phyloP scores from a whole-genome alignment of 208 protist genomes.

The Entamoeba invadens region DNA sequence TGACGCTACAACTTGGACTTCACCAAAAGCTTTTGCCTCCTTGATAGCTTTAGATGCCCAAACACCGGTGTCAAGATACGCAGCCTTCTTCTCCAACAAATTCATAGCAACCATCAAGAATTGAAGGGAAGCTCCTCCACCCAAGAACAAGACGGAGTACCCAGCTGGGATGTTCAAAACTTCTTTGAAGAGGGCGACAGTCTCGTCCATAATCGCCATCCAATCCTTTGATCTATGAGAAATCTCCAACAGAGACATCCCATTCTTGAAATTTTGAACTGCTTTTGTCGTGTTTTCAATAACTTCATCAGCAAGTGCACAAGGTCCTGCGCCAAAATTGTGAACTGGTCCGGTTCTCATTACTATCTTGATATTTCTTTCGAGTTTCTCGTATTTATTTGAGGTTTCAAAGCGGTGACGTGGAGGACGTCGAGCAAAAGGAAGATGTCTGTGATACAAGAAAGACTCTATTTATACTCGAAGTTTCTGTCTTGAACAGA shows the following conservation, averaged over 20 bases:
- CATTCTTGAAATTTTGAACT: constrained; percentile 39
- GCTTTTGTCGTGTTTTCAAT: constrained; percentile 43
- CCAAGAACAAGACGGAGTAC: constrained; percentile 54
- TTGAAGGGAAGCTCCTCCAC: constrained; percentile 49
- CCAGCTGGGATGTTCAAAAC: constrained; percentile 39
- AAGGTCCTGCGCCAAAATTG: constrained; percentile 59
- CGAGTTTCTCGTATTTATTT: too few relatives aligned
- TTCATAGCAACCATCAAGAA: constrained; percentile 58
- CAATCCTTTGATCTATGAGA: constrained; percentile 5
- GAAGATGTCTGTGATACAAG: too few relatives aligned
- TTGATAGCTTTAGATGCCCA: constrained; percentile 54
- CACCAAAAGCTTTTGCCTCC: constrained; percentile 38
- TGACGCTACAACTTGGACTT: constrained; percentile 42
- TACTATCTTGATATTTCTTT: neutral
- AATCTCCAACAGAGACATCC: constrained; percentile 54
- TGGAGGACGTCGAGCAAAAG: too few relatives aligned
- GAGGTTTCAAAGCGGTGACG: too few relatives aligned
- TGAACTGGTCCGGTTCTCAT: constrained; percentile 53
- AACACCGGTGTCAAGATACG: constrained; percentile 54
- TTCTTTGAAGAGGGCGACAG: neutral
- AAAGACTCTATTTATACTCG: too few relatives aligned
- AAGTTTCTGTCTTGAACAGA: too few relatives aligned
- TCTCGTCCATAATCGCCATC: neutral
- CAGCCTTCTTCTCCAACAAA: constrained; percentile 36
- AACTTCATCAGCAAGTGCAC: constrained; percentile 45